Percentiles rank a stretch among this genome's conserved stretches.
Conservation (phyloP, 192 early-diverging fungal genomes). For the Dimargaris verticillata region DNA sequence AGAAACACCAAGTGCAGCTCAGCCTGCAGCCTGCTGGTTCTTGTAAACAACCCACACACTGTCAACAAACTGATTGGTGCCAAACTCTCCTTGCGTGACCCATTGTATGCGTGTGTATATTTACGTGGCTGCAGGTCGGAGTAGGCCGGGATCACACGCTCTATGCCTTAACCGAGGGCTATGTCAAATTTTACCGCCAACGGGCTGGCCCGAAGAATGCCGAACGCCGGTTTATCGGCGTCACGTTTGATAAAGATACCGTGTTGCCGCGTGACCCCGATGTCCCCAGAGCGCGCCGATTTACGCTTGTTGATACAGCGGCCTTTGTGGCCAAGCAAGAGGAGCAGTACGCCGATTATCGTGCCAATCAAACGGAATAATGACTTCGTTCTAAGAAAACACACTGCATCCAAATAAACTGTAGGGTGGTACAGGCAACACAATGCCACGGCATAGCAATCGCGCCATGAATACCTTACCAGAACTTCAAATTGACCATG, state of each 20-base stretch:
- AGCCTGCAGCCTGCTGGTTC: no score
- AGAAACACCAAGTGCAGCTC: no score
- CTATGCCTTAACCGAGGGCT: constrained; percentile 52
- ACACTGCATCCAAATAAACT: no score
- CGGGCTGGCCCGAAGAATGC: constrained; percentile 33
- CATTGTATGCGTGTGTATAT: no score
- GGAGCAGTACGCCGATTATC: constrained; percentile 7
- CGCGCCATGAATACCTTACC: no score
- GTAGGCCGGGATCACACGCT: constrained; percentile 68
- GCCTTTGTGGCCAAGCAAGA: constrained; percentile 17
- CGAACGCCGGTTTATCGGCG: constrained; percentile 47
- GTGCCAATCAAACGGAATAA: background rate
- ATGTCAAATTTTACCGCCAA: constrained; percentile 56
- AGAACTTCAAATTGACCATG: no score
- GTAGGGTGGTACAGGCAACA: no score
- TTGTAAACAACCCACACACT: background rate
- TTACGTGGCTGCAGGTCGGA: constrained; percentile 23
- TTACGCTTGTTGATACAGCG: constrained; percentile 42
- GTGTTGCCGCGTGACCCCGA: constrained; percentile 38
- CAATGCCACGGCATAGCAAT: no score
- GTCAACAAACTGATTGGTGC: background rate
- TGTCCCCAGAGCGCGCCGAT: constrained; percentile 48
- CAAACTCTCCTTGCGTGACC: background rate
- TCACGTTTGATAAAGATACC: constrained; percentile 41
- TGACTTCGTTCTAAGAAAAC: background rate